Percentiles rank a stretch among this genome's conserved stretches.
Conservation (phyloP, 1,139 yeast species). For the Yamadazyma friedrichii region DNA sequence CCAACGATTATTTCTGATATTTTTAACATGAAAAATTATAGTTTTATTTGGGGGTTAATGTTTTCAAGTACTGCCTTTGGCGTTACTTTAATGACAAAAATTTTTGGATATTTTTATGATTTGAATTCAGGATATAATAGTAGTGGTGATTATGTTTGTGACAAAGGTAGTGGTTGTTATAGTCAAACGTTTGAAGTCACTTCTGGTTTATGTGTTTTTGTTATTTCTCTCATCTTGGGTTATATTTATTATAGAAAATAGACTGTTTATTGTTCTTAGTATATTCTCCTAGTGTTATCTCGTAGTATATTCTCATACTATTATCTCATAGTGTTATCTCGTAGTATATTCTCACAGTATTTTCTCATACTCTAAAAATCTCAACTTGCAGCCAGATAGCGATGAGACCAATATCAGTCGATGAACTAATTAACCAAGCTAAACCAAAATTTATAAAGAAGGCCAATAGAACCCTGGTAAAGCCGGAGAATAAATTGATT, state of each 20-base stretch:
- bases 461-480: slow-evolving; percentile 6
- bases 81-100: slow-evolving; percentile 34
- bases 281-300: neutral
- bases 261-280: neutral
- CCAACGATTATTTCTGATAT: slow-evolving; percentile 79
- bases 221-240: slow-evolving; percentile 21
- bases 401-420: slow-evolving; percentile 13
- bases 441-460: slow-evolving; percentile 15
- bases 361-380: neutral
- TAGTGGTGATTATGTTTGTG: slow-evolving; percentile 35
- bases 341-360: no score
- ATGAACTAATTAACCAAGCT: slow-evolving; percentile 10
- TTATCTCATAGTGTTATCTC: neutral
- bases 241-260: slow-evolving; percentile 19
- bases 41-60: slow-evolving; percentile 78
- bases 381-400: neutral
- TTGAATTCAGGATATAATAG: slow-evolving; percentile 25
- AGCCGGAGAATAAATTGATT: slow-evolving; percentile 1
- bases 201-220: slow-evolving; percentile 25
- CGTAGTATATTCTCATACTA: no score
- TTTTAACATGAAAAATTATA: slow-evolving; percentile 70
- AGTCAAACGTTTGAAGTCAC: slow-evolving; percentile 36
- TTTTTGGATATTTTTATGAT: slow-evolving; percentile 44
- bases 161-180: slow-evolving; percentile 41
- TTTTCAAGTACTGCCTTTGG: slow-evolving; percentile 54